Conservation (phyloP, 1,284 basidiomycete genomes). For the Apiotrichum montevideense region DNA sequence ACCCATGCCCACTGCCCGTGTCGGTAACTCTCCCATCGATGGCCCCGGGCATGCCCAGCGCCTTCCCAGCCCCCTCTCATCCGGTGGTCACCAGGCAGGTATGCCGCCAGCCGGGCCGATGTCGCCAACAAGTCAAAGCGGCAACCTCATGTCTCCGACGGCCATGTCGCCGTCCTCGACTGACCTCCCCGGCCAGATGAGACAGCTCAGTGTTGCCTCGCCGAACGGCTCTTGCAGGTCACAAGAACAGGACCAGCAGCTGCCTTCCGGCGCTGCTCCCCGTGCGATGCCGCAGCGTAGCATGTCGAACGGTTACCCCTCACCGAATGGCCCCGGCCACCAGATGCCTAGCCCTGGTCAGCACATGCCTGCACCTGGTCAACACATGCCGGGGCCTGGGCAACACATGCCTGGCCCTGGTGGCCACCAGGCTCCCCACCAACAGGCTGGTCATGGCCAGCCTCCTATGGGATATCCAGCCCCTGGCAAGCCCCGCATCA, state of each 20-base stretch:
- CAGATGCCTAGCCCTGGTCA: neutral
- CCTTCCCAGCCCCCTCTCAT: conserved; percentile 29
- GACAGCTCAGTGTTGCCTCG: neutral
- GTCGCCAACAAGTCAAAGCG: no score
- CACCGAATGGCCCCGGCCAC: no score
- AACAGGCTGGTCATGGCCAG: neutral
- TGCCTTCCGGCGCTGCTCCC: no score
- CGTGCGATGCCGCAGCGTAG: neutral
- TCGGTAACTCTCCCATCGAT: neutral
- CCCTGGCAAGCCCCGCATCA: neutral
- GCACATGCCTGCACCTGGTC: neutral
- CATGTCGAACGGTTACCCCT: no score
- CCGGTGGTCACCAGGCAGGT: neutral
- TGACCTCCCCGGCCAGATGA: neutral
- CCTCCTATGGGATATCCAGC: neutral
- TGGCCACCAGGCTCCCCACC: neutral
- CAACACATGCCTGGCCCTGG: neutral
- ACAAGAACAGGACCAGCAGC: neutral
- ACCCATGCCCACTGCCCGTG: neutral
- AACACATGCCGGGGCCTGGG: neutral
- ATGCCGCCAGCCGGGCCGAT: no score
- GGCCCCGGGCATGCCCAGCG: conserved; percentile 5
- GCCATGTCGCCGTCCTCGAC: neutral
- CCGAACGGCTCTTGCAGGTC: neutral
- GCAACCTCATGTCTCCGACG: neutral